Evolutionary conservation across 164 flowering plant genomes (phyloP).

Genomic region (Pachysandra terminalis): DNA sequence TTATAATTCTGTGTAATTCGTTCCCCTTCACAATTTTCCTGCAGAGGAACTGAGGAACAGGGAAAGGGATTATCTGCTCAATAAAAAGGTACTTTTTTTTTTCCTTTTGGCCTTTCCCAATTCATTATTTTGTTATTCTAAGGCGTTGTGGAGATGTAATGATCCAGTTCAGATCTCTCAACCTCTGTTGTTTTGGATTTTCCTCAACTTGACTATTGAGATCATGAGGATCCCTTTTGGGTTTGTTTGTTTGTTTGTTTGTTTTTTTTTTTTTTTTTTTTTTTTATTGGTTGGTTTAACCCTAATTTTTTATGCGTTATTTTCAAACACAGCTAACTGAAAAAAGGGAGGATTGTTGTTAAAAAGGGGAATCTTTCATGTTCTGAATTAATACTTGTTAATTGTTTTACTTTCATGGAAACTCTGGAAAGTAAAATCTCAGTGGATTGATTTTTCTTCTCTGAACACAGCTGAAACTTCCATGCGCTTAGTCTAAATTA

Average conservation of each 20-base stretch:
- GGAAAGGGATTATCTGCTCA: constrained; percentile 10
- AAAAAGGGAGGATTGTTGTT: background rate
- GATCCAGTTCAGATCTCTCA: constrained; percentile 9
- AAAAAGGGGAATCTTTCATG: background rate
- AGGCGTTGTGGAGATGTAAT: background rate
- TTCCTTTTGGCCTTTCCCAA: background rate
- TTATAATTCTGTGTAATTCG: no score
- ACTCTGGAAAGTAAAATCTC: background rate
- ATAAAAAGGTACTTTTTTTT: constrained; percentile 10
- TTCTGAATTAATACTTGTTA: background rate
- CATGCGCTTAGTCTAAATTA: background rate
- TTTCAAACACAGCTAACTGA: background rate
- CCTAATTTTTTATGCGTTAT: background rate
- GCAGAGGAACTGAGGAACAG: background rate
- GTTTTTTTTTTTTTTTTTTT: no score
- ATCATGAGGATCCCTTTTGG: no score
- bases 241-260: no score
- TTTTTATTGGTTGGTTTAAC: background rate
- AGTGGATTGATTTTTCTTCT: no score
- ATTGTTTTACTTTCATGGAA: background rate
- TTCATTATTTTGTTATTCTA: no score
- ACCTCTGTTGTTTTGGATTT: background rate
- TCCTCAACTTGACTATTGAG: no score
- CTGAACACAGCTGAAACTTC: background rate
- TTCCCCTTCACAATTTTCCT: background rate